These are phyloP conservation scores for Heteromeles arbutifolia DNA, from an alignment of 306 rosid species.

Conservation along the genomic window DNA sequence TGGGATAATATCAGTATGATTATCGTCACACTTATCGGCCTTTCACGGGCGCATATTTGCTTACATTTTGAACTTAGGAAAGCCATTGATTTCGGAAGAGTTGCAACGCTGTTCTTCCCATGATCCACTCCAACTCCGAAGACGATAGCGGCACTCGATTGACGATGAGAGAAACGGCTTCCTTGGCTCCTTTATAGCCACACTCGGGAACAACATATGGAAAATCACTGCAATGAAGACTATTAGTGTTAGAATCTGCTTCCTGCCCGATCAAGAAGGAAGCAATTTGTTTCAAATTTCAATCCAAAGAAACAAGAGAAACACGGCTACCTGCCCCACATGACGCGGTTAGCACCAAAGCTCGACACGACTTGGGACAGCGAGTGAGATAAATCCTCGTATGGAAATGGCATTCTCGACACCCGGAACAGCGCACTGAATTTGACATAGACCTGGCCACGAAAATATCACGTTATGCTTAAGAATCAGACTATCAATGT, in stretches of 20 bases:
- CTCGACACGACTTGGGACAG: conserved; percentile 56
- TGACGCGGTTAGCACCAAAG: conserved; percentile 72
- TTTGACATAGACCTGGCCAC: conserved; percentile 67
- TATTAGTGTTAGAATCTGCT: background rate
- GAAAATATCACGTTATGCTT: background rate
- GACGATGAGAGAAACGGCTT: conserved; percentile 45
- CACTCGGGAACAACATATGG: conserved; percentile 77
- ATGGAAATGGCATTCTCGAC: conserved; percentile 67
- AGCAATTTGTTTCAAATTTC: background rate
- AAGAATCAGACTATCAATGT: background rate
- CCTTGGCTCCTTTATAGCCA: conserved; percentile 71
- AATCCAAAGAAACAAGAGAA: background rate
- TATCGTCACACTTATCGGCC: too few species aligned
- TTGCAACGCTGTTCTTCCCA: conserved; percentile 50
- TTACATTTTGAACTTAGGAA: background rate
- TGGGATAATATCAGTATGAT: too few species aligned
- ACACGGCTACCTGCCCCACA: conserved; percentile 75
- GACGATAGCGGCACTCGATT: conserved; percentile 40
- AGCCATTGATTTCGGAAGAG: conserved; percentile 46
- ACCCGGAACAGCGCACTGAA: conserved; percentile 84
- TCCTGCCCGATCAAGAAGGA: background rate
- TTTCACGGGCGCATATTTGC: too few species aligned
- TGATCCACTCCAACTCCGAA: conserved; percentile 72
- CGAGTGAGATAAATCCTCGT: conserved; percentile 43
- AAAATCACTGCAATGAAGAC: conserved; percentile 57